Evolutionary conservation across 73 alveolate genomes (phyloP).

Genomic region (Paramecium biaurelia): DNA sequence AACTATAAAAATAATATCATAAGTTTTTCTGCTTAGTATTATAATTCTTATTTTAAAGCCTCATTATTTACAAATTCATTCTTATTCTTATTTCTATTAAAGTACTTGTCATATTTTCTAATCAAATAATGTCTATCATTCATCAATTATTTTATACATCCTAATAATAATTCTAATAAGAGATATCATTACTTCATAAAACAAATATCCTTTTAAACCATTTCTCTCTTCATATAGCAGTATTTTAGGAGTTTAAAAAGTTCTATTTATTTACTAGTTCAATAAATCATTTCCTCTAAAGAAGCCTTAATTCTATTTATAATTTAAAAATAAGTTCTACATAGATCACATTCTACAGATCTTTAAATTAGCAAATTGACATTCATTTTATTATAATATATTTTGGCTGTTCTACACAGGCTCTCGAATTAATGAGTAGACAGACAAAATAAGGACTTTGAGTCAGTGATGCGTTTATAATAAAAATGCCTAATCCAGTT

Average conservation of each 20-base stretch:
- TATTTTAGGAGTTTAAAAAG: not conserved
- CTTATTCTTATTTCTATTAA: not conserved
- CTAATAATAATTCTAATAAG: not conserved
- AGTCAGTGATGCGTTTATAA: too few species aligned
- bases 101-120: not conserved
- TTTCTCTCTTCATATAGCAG: not conserved
- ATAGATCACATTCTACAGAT: conserved; percentile 40
- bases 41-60: not conserved
- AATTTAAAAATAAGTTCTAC: not conserved
- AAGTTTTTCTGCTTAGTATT: not conserved
- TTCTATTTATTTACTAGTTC: not conserved
- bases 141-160: not conserved
- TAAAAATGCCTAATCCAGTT: too few species aligned
- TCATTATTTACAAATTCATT: not conserved
- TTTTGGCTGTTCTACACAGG: too few species aligned
- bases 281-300: not conserved
- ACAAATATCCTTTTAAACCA: not conserved
- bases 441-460: too few species aligned
- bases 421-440: too few species aligned
- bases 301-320: too few species aligned
- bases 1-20: not conserved
- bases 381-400: too few species aligned
- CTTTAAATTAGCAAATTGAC: too few species aligned
- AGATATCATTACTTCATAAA: conserved; percentile 9
- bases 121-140: not conserved